phyloP scores from a whole-genome alignment of 2,329 filamentous ascomycete species.

The Aureobasidium vineae region DNA sequence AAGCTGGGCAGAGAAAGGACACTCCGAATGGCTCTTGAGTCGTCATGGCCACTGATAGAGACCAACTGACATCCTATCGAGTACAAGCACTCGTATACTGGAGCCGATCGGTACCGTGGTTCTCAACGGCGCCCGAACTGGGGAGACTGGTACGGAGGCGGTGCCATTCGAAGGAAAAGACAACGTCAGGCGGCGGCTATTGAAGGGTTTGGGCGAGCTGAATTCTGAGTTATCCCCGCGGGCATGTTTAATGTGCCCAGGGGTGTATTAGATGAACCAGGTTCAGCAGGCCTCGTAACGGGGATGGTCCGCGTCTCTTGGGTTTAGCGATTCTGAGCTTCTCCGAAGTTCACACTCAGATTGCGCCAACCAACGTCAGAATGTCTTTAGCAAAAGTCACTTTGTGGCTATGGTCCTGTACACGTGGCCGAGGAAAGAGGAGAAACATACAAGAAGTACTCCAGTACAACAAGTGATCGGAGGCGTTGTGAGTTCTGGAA shows the following conservation, averaged over 20 bases:
- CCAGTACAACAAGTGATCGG: not conserved
- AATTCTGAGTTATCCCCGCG: not conserved
- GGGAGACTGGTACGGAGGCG: not conserved
- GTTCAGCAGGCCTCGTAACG: conserved; percentile 8
- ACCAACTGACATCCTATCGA: conserved; percentile 5
- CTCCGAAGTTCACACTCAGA: not conserved
- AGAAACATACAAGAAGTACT: not conserved
- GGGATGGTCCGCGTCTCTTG: not conserved
- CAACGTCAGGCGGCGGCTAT: conserved; percentile 9
- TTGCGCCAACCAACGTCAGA: conserved; percentile 17
- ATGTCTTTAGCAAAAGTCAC: conserved; percentile 1
- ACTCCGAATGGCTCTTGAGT: not conserved
- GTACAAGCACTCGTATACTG: not conserved
- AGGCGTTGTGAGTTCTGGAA: conserved; percentile 4
- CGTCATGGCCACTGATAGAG: not conserved
- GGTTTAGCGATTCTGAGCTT: not conserved
- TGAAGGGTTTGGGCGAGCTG: conserved; percentile 3
- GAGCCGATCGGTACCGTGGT: conserved; percentile 15
- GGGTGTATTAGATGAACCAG: not conserved
- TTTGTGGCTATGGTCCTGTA: not conserved
- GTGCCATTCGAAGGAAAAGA: conserved; percentile 2
- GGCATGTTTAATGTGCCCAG: not conserved
- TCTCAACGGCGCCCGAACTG: conserved; percentile 4
- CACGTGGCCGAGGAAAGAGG: not conserved
- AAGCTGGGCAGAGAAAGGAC: not conserved